A percentile compares a stretch with the other conserved stretches of the same genome.
These are phyloP conservation scores for Rhodotorula diobovata DNA, from an alignment of 768 basidiomycete genomes.

Conservation along the genomic window DNA sequence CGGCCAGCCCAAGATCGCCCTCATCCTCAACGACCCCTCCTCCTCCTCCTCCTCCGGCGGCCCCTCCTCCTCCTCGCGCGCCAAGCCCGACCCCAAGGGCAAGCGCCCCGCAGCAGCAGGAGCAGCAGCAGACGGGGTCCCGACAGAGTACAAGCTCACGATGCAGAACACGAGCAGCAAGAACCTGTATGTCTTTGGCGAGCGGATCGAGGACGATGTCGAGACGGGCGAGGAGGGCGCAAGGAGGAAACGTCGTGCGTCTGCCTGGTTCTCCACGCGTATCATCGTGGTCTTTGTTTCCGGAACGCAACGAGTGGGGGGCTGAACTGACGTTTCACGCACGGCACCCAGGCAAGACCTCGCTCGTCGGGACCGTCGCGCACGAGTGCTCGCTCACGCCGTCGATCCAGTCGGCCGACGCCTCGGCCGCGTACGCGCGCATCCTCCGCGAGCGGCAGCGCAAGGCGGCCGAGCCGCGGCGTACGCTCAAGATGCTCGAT, in stretches of 20 bases:
- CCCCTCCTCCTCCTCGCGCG: constrained; percentile 58
- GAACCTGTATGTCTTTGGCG: constrained; percentile 79
- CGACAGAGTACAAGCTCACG: constrained; percentile 76
- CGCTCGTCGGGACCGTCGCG: constrained; percentile 35
- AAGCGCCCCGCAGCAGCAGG: constrained; percentile 26
- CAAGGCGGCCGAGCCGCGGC: constrained; percentile 42
- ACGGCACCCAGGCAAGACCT: constrained; percentile 19
- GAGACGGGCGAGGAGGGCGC: constrained; percentile 53
- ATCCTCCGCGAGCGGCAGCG: constrained; percentile 41
- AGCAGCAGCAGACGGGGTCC: constrained; percentile 39
- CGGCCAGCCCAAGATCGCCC: constrained; percentile 39
- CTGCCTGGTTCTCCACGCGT: neutral
- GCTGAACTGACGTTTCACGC: too few relatives aligned
- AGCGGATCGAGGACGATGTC: constrained; percentile 64
- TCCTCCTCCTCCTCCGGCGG: constrained; percentile 54
- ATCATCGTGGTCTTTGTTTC: neutral
- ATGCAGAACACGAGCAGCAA: constrained; percentile 73
- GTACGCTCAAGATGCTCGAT: constrained; percentile 40
- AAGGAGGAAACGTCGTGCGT: constrained; percentile 26
- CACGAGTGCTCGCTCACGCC: constrained; percentile 44
- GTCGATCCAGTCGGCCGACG: constrained; percentile 15
- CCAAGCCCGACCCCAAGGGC: constrained; percentile 45
- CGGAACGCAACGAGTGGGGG: too few relatives aligned
- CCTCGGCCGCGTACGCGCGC: constrained; percentile 36
- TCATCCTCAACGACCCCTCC: constrained; percentile 51